Base-by-base conservation (phyloP, 2,329 filamentous ascomycete genomes). In the Stachybotrys chartarum region DNA sequence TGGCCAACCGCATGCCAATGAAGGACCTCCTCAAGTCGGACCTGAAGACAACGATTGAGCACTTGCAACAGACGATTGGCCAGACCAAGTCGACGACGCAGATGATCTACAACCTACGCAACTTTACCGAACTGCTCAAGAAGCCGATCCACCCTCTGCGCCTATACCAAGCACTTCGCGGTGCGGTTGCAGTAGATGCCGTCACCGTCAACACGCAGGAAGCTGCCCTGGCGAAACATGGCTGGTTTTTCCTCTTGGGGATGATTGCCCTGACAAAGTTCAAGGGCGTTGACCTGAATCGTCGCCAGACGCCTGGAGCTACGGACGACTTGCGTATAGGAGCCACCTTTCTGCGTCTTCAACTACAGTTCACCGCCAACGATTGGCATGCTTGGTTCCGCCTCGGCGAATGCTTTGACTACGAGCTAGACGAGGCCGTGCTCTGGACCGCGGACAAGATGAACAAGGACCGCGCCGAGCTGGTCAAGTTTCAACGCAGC, bases 11-110 rank as follows among this genome's bases (percentile, higher is more conserved):
- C 58, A 87, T 97, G 77, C 86, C 90, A 24, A 88, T 96, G 75
- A 96, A 93, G 64, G 94, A 97, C 61, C 75, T 97, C 17, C 83
- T 91, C 16, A 97, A 96, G 69, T 94, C 91, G 16, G 91, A 97
- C 55, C 77, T 99, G 54, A 95, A 93, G 68, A 84, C 80, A 16
- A 91, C 91, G 0, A 94, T 99, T 56, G 94, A 99, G 57, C 91
- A 92, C 62, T 90, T 99, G 72, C 92, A 97, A 68, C 86, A 90
- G 61, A 87, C 90, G 6, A 87, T 97, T 54, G 91, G 90, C 1
- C 82, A 83, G 54, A 83, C 87, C 31, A 96, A 92, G 68, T 83
- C 87, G 12, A 88, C 87, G 1, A 83, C 90, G 6, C 85, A 91
- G 58, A 86, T 96, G 71, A 81, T 87, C n/a, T 87, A 94, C 68